phyloP scores from a whole-genome alignment of 768 basidiomycete genomes.

The Agrocybe chaxingu region DNA sequence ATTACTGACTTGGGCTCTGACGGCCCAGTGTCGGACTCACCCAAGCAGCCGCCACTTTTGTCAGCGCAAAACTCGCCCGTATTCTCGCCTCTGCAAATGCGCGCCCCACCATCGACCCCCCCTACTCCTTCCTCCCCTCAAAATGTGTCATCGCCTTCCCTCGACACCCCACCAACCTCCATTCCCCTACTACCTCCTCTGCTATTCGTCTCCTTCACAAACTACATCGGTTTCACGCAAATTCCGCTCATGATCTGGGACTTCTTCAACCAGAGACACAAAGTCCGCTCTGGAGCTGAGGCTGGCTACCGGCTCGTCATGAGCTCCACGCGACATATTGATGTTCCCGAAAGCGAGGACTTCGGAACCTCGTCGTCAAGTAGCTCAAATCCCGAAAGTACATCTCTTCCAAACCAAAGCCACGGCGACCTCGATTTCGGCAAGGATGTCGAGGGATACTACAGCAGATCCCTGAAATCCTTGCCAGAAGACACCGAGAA shows the following conservation, averaged over 20 bases:
- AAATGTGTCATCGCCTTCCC: slow-evolving; percentile 8
- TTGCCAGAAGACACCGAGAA: slow-evolving; percentile 60
- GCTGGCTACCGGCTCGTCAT: slow-evolving; percentile 75
- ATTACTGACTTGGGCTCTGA: slow-evolving; percentile 10
- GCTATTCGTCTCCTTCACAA: slow-evolving; percentile 68
- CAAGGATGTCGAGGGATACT: slow-evolving; percentile 59
- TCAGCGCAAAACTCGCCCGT: slow-evolving; percentile 23
- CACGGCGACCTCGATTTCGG: slow-evolving; percentile 76
- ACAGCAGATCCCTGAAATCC: slow-evolving; percentile 57
- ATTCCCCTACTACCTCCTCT: slow-evolving; percentile 80
- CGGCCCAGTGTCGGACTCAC: slow-evolving; percentile 13
- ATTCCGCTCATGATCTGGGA: slow-evolving; percentile 89
- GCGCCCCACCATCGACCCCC: slow-evolving; percentile 9
- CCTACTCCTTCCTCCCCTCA: slow-evolving; percentile 2
- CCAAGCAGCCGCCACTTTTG: slow-evolving; percentile 22
- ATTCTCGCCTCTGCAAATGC: slow-evolving; percentile 30
- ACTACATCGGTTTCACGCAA: slow-evolving; percentile 78
- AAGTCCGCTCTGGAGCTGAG: slow-evolving; percentile 78
- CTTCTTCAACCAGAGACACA: slow-evolving; percentile 86
- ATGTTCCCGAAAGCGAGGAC: slow-evolving; percentile 29
- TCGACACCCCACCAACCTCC: slow-evolving; percentile 42
- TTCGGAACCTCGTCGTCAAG: slow-evolving; percentile 15
- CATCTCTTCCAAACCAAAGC: slow-evolving; percentile 3
- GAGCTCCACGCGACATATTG: slow-evolving; percentile 58
- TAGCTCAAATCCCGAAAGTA: slow-evolving; percentile 9